phyloP scores from a whole-genome alignment of 768 basidiomycete species.

The Panus rudis region DNA sequence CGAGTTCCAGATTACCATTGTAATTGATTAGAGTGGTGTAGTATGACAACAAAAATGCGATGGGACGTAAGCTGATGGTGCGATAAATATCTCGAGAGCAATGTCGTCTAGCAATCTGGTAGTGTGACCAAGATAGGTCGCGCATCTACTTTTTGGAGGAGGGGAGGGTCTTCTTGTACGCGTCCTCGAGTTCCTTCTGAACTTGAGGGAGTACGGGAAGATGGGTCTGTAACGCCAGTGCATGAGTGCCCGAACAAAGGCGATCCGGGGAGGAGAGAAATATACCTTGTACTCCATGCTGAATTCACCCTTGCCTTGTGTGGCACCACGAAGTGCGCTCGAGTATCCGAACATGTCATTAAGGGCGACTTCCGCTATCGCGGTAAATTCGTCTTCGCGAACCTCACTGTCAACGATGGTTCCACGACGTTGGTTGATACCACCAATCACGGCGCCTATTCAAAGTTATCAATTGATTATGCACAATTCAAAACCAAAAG shows the following conservation, averaged over 20 bases:
- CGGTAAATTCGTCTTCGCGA: conserved; percentile 93
- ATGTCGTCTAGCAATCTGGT: too few relatives aligned
- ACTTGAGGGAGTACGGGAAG: conserved; percentile 77
- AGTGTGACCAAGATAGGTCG: too few relatives aligned
- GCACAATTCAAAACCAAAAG: neutral
- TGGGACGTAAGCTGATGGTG: too few relatives aligned
- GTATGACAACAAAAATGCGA: too few relatives aligned
- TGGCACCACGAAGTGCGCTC: conserved; percentile 84
- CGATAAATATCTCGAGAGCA: too few relatives aligned
- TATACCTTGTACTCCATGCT: conserved; percentile 73
- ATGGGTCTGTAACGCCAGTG: conserved; percentile 48
- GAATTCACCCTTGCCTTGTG: conserved; percentile 93
- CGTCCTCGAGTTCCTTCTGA: conserved; percentile 85
- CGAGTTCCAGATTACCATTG: too few relatives aligned
- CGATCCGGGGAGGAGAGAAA: conserved; percentile 5
- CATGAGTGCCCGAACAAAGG: conserved; percentile 6
- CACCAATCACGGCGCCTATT: conserved; percentile 82
- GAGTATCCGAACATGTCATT: conserved; percentile 99
- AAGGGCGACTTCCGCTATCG: conserved; percentile 84
- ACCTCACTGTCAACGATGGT: conserved; percentile 95
- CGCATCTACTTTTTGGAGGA: conserved; percentile 61
- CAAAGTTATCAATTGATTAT: conserved; percentile 2
- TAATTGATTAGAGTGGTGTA: too few relatives aligned
- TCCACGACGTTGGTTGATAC: conserved; percentile 85
- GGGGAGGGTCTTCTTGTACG: conserved; percentile 71